Evolutionary conservation across 257 asterid species (phyloP).

Genomic region (Solanum pennellii): DNA sequence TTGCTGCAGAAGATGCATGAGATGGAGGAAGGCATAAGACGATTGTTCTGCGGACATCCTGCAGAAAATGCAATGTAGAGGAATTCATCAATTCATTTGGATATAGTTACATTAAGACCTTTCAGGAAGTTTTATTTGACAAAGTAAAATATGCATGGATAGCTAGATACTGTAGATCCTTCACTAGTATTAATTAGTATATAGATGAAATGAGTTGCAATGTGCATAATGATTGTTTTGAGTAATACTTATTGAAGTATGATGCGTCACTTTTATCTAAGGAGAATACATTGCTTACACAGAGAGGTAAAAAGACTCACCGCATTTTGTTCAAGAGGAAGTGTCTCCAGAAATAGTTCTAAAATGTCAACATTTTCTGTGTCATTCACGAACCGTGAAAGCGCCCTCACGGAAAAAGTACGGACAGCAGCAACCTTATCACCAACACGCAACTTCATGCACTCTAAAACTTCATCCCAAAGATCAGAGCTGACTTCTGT

Average conservation of each 20-base stretch:
- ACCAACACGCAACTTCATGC: slow-evolving; percentile 55
- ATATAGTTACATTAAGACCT: background rate
- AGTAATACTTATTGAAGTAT: background rate
- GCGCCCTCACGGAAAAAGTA: slow-evolving; percentile 78
- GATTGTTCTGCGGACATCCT: slow-evolving; percentile 83
- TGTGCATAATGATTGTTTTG: background rate
- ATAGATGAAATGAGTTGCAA: background rate
- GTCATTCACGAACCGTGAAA: slow-evolving; percentile 75
- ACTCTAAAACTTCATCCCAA: slow-evolving; percentile 91
- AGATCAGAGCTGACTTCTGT: slow-evolving; percentile 81
- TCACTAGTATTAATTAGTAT: background rate
- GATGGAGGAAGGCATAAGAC: slow-evolving; percentile 88
- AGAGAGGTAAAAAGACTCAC: slow-evolving; percentile 20
- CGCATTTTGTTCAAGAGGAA: slow-evolving; percentile 63
- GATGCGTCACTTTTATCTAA: background rate
- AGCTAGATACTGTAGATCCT: background rate
- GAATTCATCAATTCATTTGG: background rate
- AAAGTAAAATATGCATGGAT: background rate
- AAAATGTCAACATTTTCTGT: slow-evolving; percentile 69
- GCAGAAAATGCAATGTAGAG: slow-evolving; percentile 8
- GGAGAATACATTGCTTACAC: background rate
- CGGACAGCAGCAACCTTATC: slow-evolving; percentile 81
- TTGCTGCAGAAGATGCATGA: slow-evolving; percentile 43
- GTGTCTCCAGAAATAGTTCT: slow-evolving; percentile 59
- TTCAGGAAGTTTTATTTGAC: background rate